Conservation (phyloP, 768 basidiomycete genomes). For the Tulasnella sp. region DNA sequence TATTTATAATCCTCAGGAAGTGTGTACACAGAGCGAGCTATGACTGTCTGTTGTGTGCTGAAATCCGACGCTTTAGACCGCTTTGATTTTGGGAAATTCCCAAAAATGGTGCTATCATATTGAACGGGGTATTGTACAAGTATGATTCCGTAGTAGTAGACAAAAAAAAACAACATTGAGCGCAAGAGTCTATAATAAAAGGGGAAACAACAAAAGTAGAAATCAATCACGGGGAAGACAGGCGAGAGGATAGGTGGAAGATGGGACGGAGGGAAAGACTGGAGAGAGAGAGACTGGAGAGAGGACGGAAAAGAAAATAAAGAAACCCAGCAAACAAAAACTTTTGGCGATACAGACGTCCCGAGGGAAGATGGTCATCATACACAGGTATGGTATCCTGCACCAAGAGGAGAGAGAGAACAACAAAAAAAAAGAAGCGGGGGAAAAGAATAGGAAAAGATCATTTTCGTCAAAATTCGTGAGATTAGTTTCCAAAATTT, state of each 20-base stretch:
- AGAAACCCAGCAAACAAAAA: background rate
- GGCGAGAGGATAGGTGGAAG: background rate
- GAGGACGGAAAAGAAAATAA: background rate
- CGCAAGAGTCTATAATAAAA: conserved; percentile 6
- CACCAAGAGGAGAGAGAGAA: conserved; percentile 1
- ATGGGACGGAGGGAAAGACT: background rate
- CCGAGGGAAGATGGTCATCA: background rate
- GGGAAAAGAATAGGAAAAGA: background rate
- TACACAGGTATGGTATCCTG: background rate
- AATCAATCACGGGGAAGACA: background rate
- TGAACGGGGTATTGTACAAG: background rate
- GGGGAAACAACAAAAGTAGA: background rate
- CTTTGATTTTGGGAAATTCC: background rate
- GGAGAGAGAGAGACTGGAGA: too few relatives aligned
- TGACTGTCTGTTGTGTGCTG: too few relatives aligned
- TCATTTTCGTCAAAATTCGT: conserved; percentile 4
- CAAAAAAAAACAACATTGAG: background rate
- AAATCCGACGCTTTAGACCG: background rate
- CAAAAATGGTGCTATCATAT: background rate
- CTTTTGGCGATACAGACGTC: background rate
- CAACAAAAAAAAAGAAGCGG: background rate
- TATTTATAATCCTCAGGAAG: background rate
- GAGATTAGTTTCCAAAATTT: background rate
- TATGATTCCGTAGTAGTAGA: background rate
- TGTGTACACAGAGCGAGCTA: too few relatives aligned